Percentiles rank a stretch among this genome's conserved stretches.
These are phyloP conservation scores for Emmonsiellopsis sp. DNA, from an alignment of 2,329 filamentous ascomycete species.

Conservation along the genomic window DNA sequence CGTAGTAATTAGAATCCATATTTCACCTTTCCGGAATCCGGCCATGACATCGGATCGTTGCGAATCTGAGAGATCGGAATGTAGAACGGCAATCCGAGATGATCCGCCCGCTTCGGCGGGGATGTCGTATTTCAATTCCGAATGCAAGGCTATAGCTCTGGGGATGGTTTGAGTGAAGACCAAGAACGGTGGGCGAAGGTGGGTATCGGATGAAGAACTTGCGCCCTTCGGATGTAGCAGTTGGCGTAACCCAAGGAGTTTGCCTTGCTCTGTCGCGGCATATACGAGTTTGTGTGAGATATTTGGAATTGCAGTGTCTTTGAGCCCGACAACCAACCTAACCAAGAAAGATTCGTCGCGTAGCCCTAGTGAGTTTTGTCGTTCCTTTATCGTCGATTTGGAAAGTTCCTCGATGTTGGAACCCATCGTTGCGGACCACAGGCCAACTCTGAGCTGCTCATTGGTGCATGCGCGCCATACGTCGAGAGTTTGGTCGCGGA, in stretches of 20 bases:
- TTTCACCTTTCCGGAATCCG: constrained; percentile 79
- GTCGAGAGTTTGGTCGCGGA: constrained; percentile 75
- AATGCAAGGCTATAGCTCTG: constrained; percentile 75
- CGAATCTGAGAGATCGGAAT: constrained; percentile 72
- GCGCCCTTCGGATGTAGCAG: constrained; percentile 68
- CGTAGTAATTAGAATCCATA: constrained; percentile 95
- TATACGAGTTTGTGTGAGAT: constrained; percentile 84
- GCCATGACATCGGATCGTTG: constrained; percentile 76
- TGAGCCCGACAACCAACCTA: constrained; percentile 87
- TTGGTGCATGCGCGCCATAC: constrained; percentile 75
- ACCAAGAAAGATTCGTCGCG: constrained; percentile 49
- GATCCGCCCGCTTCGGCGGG: constrained; percentile 78
- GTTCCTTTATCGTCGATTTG: constrained; percentile 54
- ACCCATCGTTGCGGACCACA: constrained; percentile 97
- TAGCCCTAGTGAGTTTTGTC: constrained; percentile 35
- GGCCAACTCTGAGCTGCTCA: constrained; percentile 60
- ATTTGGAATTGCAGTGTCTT: constrained; percentile 90
- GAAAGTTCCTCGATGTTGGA: constrained; percentile 80
- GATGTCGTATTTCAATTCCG: constrained; percentile 90
- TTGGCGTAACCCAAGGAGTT: constrained; percentile 83
- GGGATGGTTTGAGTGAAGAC: constrained; percentile 96
- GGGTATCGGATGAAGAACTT: constrained; percentile 34
- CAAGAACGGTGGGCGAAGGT: constrained; percentile 76
- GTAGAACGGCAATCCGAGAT: constrained; percentile 76
- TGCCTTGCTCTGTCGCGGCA: constrained; percentile 85